Evolutionary conservation across 768 basidiomycete genomes (phyloP).

Genomic region (Pleurotus salmoneostramineus): DNA sequence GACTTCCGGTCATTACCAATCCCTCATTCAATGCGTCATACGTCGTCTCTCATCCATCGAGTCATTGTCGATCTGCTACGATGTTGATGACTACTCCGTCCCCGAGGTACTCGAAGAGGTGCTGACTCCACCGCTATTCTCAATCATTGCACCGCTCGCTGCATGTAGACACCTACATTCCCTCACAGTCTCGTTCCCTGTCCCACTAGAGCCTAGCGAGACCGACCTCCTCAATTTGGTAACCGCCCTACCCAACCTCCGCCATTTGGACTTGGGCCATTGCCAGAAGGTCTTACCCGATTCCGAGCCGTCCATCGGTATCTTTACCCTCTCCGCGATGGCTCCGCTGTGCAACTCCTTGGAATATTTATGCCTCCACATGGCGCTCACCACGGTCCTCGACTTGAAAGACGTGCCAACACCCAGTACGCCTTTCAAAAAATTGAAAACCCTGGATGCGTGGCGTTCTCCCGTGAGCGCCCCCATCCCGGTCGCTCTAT

Average conservation of each 20-base stretch:
- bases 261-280: background rate
- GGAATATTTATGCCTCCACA: background rate
- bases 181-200: background rate
- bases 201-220: background rate
- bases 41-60: too few relatives aligned
- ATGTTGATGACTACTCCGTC: too few relatives aligned
- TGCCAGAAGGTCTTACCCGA: background rate
- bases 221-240: background rate
- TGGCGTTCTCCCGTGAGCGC: background rate
- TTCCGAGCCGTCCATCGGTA: background rate
- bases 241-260: background rate
- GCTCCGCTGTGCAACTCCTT: background rate
- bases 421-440: background rate
- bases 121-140: background rate
- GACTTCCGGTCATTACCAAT: too few relatives aligned
- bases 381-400: background rate
- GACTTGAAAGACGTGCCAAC: background rate
- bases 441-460: background rate
- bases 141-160: background rate
- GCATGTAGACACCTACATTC: background rate
- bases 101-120: too few relatives aligned
- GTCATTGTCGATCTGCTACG: too few relatives aligned
- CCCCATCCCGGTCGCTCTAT: background rate
- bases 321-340: background rate
- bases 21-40: too few relatives aligned